phyloP scores from a whole-genome alignment of 2,329 filamentous ascomycete species.

The Balansia obtecta region DNA sequence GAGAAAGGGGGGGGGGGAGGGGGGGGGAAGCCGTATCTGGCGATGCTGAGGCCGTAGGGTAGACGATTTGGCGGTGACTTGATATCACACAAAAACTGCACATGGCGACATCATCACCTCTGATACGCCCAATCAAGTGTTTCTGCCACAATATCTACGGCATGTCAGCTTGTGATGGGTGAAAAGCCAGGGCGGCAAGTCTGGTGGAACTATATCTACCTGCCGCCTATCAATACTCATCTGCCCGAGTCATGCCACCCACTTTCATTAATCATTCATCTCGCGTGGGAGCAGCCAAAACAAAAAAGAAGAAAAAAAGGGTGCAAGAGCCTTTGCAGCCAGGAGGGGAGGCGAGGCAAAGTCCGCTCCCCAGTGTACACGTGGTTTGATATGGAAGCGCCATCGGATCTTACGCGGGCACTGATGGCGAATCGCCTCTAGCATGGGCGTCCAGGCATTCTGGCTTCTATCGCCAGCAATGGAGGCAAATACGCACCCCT shows the following conservation, averaged over 20 bases:
- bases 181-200: conserved; percentile 19
- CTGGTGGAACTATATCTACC: neutral
- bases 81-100: conserved; percentile 22
- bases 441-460: too few relatives aligned
- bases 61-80: conserved; percentile 13
- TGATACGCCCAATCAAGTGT: conserved; percentile 21
- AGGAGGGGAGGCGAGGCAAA: too few relatives aligned
- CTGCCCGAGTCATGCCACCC: neutral
- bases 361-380: neutral
- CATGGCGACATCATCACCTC: conserved; percentile 26
- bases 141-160: too few relatives aligned
- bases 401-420: too few relatives aligned
- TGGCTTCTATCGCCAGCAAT: too few relatives aligned
- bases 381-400: too few relatives aligned
- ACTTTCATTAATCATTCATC: too few relatives aligned
- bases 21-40: neutral
- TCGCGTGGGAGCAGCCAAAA: too few relatives aligned
- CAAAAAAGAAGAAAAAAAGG: too few relatives aligned
- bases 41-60: neutral
- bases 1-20: too few relatives aligned
- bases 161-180: conserved; percentile 25
- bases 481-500: too few relatives aligned
- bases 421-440: neutral
- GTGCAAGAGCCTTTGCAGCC: too few relatives aligned
- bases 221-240: neutral